Evolutionary conservation across 2,329 filamentous ascomycete species (phyloP).

Genomic region (Cladosporium sp.): DNA sequence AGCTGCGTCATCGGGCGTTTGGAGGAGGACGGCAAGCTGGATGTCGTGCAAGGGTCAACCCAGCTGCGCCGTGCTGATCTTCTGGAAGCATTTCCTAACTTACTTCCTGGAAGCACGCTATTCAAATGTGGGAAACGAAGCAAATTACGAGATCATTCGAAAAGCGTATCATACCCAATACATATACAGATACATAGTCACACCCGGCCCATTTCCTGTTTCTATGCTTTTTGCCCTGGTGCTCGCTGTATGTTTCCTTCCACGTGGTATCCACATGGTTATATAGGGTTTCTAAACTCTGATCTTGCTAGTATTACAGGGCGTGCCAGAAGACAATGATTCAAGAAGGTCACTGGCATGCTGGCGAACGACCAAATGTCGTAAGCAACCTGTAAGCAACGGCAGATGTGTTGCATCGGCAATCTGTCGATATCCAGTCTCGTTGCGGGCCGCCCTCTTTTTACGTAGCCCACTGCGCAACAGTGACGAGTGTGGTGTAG

Average conservation of each 20-base stretch:
- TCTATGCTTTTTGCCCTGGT: neutral
- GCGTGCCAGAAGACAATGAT: no score
- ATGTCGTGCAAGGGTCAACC: neutral
- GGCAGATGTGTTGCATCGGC: no score
- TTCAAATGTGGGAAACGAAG: no score
- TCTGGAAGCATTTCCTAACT: neutral
- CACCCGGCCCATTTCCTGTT: neutral
- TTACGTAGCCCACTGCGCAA: conserved; percentile 26
- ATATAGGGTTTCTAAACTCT: no score
- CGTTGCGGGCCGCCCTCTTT: neutral
- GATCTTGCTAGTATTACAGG: no score
- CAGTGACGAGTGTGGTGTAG: conserved; percentile 62
- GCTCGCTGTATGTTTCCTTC: neutral
- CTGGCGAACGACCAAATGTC: no score
- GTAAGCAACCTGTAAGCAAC: no score
- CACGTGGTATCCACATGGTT: no score
- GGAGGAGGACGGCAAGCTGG: neutral
- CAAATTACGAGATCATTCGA: no score
- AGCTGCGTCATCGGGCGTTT: neutral
- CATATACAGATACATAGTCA: neutral
- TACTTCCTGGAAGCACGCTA: no score
- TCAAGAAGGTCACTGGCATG: no score
- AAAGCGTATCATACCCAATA: neutral
- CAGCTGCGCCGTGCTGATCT: neutral
- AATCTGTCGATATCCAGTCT: neutral